These are phyloP conservation scores for Kregervanrija pseudodelftensis DNA, from an alignment of 805 yeast species.

Conservation along the genomic window DNA sequence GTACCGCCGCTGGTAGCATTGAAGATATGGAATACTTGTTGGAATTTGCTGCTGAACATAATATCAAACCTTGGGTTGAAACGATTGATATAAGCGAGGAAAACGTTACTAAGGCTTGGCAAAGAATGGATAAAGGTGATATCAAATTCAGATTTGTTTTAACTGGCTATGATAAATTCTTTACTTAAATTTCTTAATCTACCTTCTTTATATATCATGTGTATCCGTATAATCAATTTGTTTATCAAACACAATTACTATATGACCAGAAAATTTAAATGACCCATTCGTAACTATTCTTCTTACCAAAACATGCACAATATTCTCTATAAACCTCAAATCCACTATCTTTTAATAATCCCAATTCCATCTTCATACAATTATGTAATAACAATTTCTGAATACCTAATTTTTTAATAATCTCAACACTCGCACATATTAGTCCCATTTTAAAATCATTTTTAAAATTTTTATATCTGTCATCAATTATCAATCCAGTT, in stretches of 20 bases:
- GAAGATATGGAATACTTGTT: constrained; percentile 41
- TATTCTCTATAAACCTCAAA: constrained; percentile 19
- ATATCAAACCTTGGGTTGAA: constrained; percentile 46
- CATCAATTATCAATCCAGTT: constrained; percentile 47
- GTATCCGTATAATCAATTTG: no score
- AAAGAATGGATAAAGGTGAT: constrained; percentile 42
- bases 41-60: constrained; percentile 38
- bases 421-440: constrained; percentile 46
- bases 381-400: constrained; percentile 11
- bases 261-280: neutral
- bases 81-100: constrained; percentile 39
- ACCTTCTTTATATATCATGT: no score
- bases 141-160: constrained; percentile 49
- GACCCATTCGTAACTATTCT: constrained; percentile 19
- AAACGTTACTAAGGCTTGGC: constrained; percentile 37
- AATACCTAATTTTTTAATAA: constrained; percentile 29
- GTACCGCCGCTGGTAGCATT: constrained; percentile 36
- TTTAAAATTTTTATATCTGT: constrained; percentile 42
- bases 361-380: constrained; percentile 7
- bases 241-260: no score
- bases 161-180: constrained; percentile 37
- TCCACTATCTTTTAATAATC: constrained; percentile 18
- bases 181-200: neutral
- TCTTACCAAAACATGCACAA: constrained; percentile 16
- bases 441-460: constrained; percentile 49